Evolutionary conservation across 495 filamentous ascomycete species (phyloP).

Genomic region (Platismatia glauca): DNA sequence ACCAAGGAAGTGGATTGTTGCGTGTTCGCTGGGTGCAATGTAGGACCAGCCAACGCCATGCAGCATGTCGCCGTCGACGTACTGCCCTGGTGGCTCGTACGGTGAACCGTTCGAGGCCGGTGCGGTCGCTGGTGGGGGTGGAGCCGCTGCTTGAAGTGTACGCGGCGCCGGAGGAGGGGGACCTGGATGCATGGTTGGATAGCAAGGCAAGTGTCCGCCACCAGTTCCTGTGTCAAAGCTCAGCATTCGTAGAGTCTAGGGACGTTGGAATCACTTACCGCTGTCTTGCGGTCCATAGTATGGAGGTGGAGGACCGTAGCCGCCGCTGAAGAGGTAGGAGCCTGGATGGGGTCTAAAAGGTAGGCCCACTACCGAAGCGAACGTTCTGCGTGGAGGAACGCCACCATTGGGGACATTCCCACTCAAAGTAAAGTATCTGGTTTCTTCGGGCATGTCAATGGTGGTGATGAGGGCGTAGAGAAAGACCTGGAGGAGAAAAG

Average conservation of each 20-base stretch:
- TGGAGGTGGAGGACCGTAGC: constrained; percentile 8
- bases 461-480: background rate
- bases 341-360: background rate
- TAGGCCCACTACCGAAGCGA: background rate
- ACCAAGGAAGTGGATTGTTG: constrained; percentile 15
- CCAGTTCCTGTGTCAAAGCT: background rate
- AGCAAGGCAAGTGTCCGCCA: background rate
- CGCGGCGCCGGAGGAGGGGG: constrained; percentile 11
- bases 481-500: background rate
- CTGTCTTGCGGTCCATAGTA: background rate
- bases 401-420: constrained; percentile 17
- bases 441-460: constrained; percentile 7
- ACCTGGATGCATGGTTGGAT: background rate
- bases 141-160: background rate
- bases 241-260: background rate
- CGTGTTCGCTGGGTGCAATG: background rate
- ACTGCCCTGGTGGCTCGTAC: constrained; percentile 8
- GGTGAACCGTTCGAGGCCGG: background rate
- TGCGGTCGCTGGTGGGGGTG: background rate
- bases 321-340: background rate
- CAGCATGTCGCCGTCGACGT: background rate
- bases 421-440: constrained; percentile 16
- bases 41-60: background rate
- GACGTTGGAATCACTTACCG: background rate
- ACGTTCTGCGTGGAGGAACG: constrained; percentile 16